Evolutionary conservation across 768 basidiomycete genomes (phyloP).

Genomic region (Cubamyces lactineus): DNA sequence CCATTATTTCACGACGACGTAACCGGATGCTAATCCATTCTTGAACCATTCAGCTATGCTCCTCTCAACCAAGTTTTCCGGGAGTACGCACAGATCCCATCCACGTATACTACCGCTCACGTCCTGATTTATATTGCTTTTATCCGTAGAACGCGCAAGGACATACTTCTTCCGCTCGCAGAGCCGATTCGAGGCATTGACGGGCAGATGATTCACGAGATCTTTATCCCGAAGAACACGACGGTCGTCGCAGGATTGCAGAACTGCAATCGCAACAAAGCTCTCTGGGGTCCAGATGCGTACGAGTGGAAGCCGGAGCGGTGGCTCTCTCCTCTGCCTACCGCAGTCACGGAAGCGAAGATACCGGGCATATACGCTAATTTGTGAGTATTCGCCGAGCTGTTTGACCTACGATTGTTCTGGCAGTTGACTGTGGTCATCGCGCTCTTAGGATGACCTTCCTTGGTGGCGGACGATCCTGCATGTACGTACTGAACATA

Average conservation of each 20-base stretch:
- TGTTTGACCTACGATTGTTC: not conserved
- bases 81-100: constrained; percentile 27
- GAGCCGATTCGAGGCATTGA: constrained; percentile 41
- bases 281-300: constrained; percentile 52
- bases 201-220: constrained; percentile 41
- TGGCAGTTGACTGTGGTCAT: not conserved
- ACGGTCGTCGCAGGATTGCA: constrained; percentile 42
- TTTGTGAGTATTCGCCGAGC: constrained; percentile 35
- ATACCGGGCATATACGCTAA: constrained; percentile 51
- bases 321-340: constrained; percentile 47
- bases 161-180: constrained; percentile 46
- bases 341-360: constrained; percentile 40
- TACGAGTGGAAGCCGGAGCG: constrained; percentile 56
- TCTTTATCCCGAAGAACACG: constrained; percentile 45
- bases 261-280: constrained; percentile 43
- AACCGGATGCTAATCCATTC: not conserved
- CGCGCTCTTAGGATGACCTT: constrained; percentile 45
- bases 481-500: constrained; percentile 52
- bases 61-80: constrained; percentile 47
- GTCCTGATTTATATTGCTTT: no score
- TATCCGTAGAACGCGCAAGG: constrained; percentile 38
- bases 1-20: no score
- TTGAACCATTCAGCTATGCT: constrained; percentile 40
- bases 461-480: constrained; percentile 46
- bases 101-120: not conserved